phyloP scores from a whole-genome alignment of 179 eudicot species.

The Vitellaria paradoxa region DNA sequence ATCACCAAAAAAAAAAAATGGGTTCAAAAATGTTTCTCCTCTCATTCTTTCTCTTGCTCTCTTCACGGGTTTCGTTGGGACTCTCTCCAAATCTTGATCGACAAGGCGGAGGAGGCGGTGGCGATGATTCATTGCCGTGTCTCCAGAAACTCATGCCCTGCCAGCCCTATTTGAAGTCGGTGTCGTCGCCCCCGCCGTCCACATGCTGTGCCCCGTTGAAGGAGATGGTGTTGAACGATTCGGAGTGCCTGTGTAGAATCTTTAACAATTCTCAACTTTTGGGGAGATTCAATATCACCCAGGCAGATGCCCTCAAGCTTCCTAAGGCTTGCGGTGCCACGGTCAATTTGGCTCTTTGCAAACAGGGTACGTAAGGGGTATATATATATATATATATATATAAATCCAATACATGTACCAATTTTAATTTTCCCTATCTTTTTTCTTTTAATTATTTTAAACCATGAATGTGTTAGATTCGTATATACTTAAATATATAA shows the following conservation, averaged over 20 bases:
- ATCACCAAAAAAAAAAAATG: not conserved
- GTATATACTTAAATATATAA: too few species aligned
- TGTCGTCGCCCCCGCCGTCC: not conserved
- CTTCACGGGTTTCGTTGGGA: not conserved
- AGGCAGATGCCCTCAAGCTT: slow-evolving; percentile 18
- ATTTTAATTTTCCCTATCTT: too few species aligned
- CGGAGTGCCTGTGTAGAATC: slow-evolving; percentile 17
- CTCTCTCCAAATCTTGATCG: not conserved
- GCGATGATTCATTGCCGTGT: slow-evolving; percentile 17
- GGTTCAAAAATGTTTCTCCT: not conserved
- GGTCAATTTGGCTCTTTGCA: slow-evolving; percentile 17
- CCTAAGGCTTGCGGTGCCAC: slow-evolving; percentile 19
- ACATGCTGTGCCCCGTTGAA: slow-evolving; percentile 22
- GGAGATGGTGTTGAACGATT: not conserved
- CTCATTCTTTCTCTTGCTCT: not conserved
- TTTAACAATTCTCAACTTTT: slow-evolving; percentile 16
- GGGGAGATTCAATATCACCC: slow-evolving; percentile 18
- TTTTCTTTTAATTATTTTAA: too few species aligned
- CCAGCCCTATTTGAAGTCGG: slow-evolving; percentile 12
- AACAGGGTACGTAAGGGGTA: not conserved
- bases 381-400: not conserved
- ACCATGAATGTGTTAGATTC: too few species aligned
- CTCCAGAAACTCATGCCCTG: slow-evolving; percentile 24
- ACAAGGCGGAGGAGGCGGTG: not conserved
- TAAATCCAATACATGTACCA: not conserved